Base-by-base conservation (phyloP, 2,329 filamentous ascomycete species). In the Phaeosphaeria sp. region DNA sequence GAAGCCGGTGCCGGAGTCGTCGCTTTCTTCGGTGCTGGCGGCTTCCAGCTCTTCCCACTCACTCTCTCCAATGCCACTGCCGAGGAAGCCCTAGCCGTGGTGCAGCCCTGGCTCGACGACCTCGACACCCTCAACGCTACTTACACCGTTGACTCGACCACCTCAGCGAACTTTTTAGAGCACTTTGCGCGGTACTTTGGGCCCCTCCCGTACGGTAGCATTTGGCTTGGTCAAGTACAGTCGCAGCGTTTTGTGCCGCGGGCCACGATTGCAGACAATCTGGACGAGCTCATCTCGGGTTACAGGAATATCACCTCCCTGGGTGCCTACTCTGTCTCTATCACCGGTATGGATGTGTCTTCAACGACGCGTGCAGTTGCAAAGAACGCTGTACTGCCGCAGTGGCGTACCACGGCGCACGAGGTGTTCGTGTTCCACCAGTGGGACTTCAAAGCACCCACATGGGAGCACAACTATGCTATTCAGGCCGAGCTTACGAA, bases 371-470 rank as follows among this genome's bases (percentile, higher is more conserved):
- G n/a, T n/a, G n/a, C n/a, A n/a, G n/a, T n/a, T n/a, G n/a, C n/a
- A n/a, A n/a, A n/a, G n/a, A n/a, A n/a, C n/a, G n/a, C n/a, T n/a
- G 64, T 71, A 39, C 63, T 66, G 42, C 67, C 68, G 17, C 64
- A 64, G 1, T 71, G 68, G 68, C 59, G 68, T 15, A 49, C 61
- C 8, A 39, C 66, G 1, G 63, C 67, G 11, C 63, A 68, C 2
- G 62, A 68, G 17, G 60, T 59, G 7, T 64, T 64, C 9, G 47
- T 67, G 20, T 63, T 59, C 1, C 58, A 65, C 39, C 60, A 57
- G 2, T 69, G 66, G 67, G 60, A 50, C 49, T 67, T 69, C 25
- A 61, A 59, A 17, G 64, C 64, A 2, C 61, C 63, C 2, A 63
- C 61, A 58, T 64, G 61, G 9, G 65, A 66, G 9, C 61, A 7